phyloP scores from a whole-genome alignment of 257 asterid genomes.

The Lantana camara region DNA sequence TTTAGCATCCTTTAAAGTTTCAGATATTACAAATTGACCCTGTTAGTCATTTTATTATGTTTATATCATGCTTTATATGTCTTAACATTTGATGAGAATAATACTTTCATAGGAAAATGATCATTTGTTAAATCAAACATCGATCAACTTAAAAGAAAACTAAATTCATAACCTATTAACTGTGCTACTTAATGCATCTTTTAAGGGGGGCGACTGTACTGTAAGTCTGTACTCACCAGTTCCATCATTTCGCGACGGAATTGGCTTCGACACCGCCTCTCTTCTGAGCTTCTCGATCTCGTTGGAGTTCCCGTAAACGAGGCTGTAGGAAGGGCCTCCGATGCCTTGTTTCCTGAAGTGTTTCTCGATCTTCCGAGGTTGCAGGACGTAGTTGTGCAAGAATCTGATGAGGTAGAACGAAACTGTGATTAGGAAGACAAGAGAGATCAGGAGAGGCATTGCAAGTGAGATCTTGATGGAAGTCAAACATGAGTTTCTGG shows the following conservation, averaged over 20 bases:
- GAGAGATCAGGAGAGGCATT: slow-evolving; percentile 8
- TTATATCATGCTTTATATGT: no score
- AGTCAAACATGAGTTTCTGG: not conserved
- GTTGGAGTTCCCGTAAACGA: slow-evolving; percentile 41
- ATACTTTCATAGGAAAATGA: no score
- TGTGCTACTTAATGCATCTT: no score
- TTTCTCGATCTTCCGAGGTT: slow-evolving; percentile 35
- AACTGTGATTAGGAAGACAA: slow-evolving; percentile 15
- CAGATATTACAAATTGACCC: no score
- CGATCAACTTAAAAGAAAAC: no score
- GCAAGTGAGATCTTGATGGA: not conserved
- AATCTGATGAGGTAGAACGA: slow-evolving; percentile 21
- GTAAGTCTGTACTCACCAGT: no score
- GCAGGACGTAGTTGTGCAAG: slow-evolving; percentile 25
- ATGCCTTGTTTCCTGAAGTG: slow-evolving; percentile 48
- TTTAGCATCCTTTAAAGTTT: no score
- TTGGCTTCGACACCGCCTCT: slow-evolving; percentile 40
- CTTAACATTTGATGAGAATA: no score
- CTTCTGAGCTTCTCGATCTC: slow-evolving; percentile 34
- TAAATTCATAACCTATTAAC: no score
- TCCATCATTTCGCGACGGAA: not conserved
- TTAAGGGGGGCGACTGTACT: no score
- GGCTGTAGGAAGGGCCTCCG: slow-evolving; percentile 43
- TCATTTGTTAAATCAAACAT: no score
- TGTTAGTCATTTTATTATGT: no score